Conservation (phyloP, 306 rosid genomes). For the Canavalia gladiata region DNA sequence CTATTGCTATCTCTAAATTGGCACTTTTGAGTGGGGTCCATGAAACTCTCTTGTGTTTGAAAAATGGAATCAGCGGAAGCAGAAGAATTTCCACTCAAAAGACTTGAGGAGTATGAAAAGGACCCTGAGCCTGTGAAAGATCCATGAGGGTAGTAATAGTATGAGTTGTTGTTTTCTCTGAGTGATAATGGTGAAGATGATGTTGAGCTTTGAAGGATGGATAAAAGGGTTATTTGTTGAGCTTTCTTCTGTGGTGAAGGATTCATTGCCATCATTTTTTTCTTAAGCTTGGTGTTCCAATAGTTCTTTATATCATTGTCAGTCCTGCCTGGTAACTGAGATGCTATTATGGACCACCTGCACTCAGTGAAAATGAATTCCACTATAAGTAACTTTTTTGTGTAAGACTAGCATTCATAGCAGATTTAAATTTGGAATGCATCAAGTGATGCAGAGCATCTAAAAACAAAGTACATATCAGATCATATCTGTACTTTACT, state of each 20-base stretch:
- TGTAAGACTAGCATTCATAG: background rate
- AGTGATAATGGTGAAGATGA: constrained; percentile 52
- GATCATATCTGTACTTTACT: background rate
- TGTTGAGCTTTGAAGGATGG: constrained; percentile 57
- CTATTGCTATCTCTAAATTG: constrained; percentile 45
- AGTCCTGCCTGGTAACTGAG: constrained; percentile 86
- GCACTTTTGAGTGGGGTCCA: constrained; percentile 45
- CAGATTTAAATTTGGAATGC: constrained; percentile 50
- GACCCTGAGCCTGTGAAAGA: constrained; percentile 52
- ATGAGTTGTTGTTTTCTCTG: constrained; percentile 47
- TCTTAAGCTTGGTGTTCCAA: constrained; percentile 98
- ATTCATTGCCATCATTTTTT: constrained; percentile 63
- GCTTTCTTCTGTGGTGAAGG: constrained; percentile 50
- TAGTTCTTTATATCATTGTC: constrained; percentile 95
- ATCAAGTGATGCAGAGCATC: constrained; percentile 6
- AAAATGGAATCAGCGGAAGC: constrained; percentile 45
- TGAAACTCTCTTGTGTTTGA: constrained; percentile 63
- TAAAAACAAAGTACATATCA: background rate
- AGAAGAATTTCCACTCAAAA: constrained; percentile 52
- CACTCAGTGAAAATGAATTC: constrained; percentile 34
- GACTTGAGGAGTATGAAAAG: constrained; percentile 57
- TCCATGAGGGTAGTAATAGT: constrained; percentile 29
- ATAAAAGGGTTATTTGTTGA: constrained; percentile 49
- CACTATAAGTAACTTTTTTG: constrained; percentile 2
- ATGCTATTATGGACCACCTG: constrained; percentile 97